Conservation (phyloP, 768 basidiomycete genomes). For the Tylopilus cervinicoccineus region DNA sequence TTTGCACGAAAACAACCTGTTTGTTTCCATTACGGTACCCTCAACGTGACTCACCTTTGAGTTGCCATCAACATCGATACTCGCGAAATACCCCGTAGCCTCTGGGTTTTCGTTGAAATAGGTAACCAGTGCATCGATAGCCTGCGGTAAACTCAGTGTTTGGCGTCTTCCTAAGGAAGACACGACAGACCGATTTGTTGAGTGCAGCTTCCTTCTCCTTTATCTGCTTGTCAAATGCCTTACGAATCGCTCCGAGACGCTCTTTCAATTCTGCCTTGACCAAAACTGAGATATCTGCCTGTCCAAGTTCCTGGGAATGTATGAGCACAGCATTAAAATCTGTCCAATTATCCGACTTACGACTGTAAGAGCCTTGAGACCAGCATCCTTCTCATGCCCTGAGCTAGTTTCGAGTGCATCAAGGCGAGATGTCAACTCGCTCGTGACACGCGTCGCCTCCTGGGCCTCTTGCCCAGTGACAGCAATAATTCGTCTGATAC, state of each 20-base stretch:
- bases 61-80: slow-evolving; percentile 78
- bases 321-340: neutral
- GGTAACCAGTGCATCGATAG: slow-evolving; percentile 59
- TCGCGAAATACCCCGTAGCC: slow-evolving; percentile 63
- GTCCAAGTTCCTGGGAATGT: slow-evolving; percentile 72
- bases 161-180: neutral
- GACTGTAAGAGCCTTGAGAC: slow-evolving; percentile 73
- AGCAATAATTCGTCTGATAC: slow-evolving; percentile 90
- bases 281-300: slow-evolving; percentile 85
- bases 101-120: slow-evolving; percentile 79
- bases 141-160: slow-evolving; percentile 38
- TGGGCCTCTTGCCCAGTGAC: slow-evolving; percentile 94
- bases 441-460: slow-evolving; percentile 68
- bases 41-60: slow-evolving; percentile 57
- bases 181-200: slow-evolving; percentile 64
- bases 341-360: slow-evolving; percentile 41
- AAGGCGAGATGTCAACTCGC: slow-evolving; percentile 58
- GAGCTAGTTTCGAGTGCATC: slow-evolving; percentile 53
- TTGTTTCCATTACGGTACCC: neutral
- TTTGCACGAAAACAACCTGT: neutral
- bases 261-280: slow-evolving; percentile 79
- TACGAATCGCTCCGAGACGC: slow-evolving; percentile 63
- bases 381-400: slow-evolving; percentile 84
- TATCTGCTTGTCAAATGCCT: slow-evolving; percentile 77
- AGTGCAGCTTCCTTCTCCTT: slow-evolving; percentile 78